Conservation (phyloP, 2,329 filamentous ascomycete species). For the Gnomoniopsis smithogilvyi region DNA sequence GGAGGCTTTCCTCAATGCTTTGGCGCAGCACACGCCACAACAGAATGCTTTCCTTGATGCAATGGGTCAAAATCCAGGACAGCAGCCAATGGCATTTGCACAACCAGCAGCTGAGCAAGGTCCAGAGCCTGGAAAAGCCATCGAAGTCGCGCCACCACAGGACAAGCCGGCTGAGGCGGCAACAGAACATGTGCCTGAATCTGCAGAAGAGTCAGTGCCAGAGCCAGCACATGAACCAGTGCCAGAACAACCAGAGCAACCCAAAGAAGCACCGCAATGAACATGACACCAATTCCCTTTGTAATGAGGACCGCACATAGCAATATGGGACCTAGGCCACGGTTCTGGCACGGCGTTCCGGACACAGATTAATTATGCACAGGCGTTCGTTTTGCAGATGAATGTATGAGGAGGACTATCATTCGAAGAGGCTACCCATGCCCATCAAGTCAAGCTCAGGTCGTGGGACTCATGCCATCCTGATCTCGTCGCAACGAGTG, state of each 20-base stretch:
- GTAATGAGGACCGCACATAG: neutral
- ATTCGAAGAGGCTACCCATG: too few relatives aligned
- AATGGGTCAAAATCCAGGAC: slow-evolving; percentile 3
- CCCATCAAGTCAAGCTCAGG: too few relatives aligned
- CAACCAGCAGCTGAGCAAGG: neutral
- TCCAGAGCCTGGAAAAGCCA: neutral
- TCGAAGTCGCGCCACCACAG: neutral
- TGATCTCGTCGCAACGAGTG: too few relatives aligned
- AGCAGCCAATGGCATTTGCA: slow-evolving; percentile 1
- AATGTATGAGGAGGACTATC: too few relatives aligned
- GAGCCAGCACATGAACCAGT: neutral
- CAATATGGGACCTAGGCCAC: neutral
- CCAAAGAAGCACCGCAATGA: neutral
- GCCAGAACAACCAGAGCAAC: neutral
- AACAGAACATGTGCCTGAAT: neutral
- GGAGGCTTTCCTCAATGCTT: slow-evolving; percentile 15
- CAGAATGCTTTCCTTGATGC: slow-evolving; percentile 14
- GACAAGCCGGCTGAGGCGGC: neutral
- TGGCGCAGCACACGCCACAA: slow-evolving; percentile 10
- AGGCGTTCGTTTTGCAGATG: too few relatives aligned
- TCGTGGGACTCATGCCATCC: too few relatives aligned
- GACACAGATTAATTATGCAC: neutral
- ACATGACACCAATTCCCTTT: neutral
- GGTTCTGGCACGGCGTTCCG: neutral
- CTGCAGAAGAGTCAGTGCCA: neutral